Evolutionary conservation across 257 asterid genomes (phyloP).

Genomic region (Coffea canephora): DNA sequence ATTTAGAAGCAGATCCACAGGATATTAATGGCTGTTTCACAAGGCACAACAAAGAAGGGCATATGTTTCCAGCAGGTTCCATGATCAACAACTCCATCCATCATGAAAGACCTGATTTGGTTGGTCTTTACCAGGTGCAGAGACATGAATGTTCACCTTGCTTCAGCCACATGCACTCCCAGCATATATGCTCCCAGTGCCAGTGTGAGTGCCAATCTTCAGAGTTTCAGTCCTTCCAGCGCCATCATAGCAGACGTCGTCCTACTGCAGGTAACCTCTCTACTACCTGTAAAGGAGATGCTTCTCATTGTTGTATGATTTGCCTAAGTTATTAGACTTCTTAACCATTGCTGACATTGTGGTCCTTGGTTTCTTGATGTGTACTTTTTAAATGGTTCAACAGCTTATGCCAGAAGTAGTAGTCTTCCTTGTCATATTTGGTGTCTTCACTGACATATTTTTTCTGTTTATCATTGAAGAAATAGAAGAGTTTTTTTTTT

Average conservation of each 20-base stretch:
- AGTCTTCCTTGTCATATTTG: background rate
- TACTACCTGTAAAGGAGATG: background rate
- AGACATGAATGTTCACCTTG: conserved; percentile 5
- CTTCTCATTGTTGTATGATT: background rate
- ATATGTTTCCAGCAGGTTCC: conserved; percentile 10
- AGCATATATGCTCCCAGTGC: conserved; percentile 3
- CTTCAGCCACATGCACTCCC: conserved; percentile 6
- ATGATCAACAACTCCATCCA: conserved; percentile 13
- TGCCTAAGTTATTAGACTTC: background rate
- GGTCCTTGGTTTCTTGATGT: background rate
- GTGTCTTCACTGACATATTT: background rate
- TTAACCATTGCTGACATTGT: background rate
- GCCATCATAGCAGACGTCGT: background rate
- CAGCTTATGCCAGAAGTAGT: background rate
- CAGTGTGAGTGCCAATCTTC: background rate
- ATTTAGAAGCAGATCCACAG: conserved; percentile 2
- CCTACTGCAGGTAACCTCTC: conserved; percentile 16
- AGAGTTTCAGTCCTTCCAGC: conserved; percentile 18
- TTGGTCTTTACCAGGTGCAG: background rate
- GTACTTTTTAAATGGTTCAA: background rate
- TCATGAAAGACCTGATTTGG: background rate
- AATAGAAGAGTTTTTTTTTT: background rate
- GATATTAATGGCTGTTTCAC: background rate
- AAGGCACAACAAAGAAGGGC: conserved; percentile 3
- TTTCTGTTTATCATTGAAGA: background rate